Base-by-base conservation (phyloP, 2,329 filamentous ascomycete species). In the Rugonectria rugulosa region DNA sequence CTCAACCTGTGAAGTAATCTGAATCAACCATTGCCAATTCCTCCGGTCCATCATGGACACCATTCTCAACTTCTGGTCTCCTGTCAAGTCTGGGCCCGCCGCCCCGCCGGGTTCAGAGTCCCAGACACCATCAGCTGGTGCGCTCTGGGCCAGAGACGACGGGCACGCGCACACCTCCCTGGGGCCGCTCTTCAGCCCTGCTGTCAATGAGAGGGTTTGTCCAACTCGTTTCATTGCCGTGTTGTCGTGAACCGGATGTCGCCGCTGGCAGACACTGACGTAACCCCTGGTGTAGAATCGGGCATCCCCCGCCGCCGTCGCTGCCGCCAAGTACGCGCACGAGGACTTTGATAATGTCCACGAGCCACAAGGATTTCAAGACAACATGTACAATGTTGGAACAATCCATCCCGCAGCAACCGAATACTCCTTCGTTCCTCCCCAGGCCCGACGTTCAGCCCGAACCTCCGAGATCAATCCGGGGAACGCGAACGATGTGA, bases 11-110 rank as follows among this genome's bases (percentile, higher is more conserved):
- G n/a, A n/a, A n/a, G n/a, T n/a, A n/a, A n/a, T n/a, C n/a, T 37
- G 12, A 48, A 12, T 10, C 36, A 54, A n/a, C 17, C 12, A 19
- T 23, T 11, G 17, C 20, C 40, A 21, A n/a, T 12, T 23, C 9
- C 5, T 7, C 9, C 3, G 3, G 11, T 21, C 21, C 42, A 56
- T 23, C 19, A 64, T 64, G 58, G 48, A 61, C 7, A 36, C 49
- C 15, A n/a, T 65, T 9, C 26, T 60, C 9, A 51, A 53, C 27
- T 50, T 64, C 8, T 48, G 66, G 26, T 67, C 66, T 26, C 66
- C 66, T 38, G 56, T 61, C n/a, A 68, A 68, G 51, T 56, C n/a
- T n/a, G n/a, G 60, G 46, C 45, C 46, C 11, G 15, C 41, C 19
- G 48, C 56, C 29, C 23, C 49, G 34, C 47, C 36, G 17, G 15